Conservation (phyloP, 495 filamentous ascomycete genomes). For the Geoglossum glabrum region DNA sequence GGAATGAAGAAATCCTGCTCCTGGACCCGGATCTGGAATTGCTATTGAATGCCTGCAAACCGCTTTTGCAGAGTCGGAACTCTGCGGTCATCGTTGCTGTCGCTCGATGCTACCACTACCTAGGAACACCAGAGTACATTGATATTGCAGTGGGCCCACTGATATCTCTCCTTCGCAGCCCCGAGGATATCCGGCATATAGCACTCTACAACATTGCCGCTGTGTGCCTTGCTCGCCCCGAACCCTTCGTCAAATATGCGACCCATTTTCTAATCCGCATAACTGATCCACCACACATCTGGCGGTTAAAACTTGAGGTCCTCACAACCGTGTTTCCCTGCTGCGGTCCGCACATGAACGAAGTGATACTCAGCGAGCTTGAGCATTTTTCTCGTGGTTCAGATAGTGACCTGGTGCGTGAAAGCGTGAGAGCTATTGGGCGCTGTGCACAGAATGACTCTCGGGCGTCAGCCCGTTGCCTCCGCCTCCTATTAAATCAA, state of each 20-base stretch:
- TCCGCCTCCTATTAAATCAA: constrained; percentile 62
- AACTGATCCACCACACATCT: constrained; percentile 64
- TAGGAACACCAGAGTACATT: constrained; percentile 58
- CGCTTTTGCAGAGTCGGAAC: constrained; percentile 80
- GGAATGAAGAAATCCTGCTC: constrained; percentile 31
- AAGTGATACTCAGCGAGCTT: constrained; percentile 73
- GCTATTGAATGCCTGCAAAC: constrained; percentile 56
- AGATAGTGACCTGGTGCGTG: constrained; percentile 58
- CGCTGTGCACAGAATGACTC: constrained; percentile 68
- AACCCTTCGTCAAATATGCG: constrained; percentile 61
- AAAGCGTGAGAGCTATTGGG: constrained; percentile 80
- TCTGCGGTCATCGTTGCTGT: constrained; percentile 81
- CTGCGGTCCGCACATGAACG: constrained; percentile 51
- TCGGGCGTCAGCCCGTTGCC: constrained; percentile 48
- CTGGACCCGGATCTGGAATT: constrained; percentile 72
- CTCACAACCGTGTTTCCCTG: constrained; percentile 79
- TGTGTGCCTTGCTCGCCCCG: constrained; percentile 51
- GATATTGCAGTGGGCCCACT: constrained; percentile 57
- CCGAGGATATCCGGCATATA: constrained; percentile 70
- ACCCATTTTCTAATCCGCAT: constrained; percentile 72
- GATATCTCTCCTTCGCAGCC: constrained; percentile 61
- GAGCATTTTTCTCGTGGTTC: constrained; percentile 73
- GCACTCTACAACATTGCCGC: constrained; percentile 86
- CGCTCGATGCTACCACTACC: constrained; percentile 60
- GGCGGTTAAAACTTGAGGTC: constrained; percentile 78